Evolutionary conservation across 345 rosid genomes (phyloP).

Genomic region (Kandelia obovata): DNA sequence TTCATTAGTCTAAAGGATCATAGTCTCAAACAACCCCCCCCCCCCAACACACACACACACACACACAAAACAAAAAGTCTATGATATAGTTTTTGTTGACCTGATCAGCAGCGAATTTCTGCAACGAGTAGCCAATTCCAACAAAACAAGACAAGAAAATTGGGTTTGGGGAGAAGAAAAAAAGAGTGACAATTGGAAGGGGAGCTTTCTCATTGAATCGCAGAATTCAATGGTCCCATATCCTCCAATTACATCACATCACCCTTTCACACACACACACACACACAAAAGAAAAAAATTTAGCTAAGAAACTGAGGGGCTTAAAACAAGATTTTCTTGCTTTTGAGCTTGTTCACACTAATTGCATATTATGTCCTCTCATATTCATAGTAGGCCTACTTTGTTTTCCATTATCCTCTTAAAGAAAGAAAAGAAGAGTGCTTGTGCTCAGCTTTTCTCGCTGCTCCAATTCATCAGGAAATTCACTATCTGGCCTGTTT

Average conservation of each 20-base stretch:
- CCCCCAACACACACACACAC: too few species aligned
- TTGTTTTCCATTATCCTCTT: neutral
- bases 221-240: slow-evolving; percentile 40
- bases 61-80: too few species aligned
- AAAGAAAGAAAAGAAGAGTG: slow-evolving; percentile 22
- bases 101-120: too few species aligned
- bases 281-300: neutral
- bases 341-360: too few species aligned
- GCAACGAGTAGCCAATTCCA: neutral
- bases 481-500: slow-evolving; percentile 5
- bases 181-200: neutral
- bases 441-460: slow-evolving; percentile 20
- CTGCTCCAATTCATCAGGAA: slow-evolving; percentile 10
- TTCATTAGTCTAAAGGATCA: too few species aligned
- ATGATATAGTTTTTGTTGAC: too few species aligned
- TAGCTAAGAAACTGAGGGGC: too few species aligned
- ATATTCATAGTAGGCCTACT: too few species aligned
- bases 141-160: neutral
- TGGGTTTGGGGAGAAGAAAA: slow-evolving; percentile 13
- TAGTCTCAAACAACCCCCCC: too few species aligned
- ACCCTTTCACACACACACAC: slow-evolving; percentile 20
- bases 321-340: too few species aligned
- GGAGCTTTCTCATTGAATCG: slow-evolving; percentile 30
- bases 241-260: slow-evolving; percentile 45
- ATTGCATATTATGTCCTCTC: too few species aligned